Percentiles rank a stretch among this genome's conserved stretches.
phyloP scores from a whole-genome alignment of 1,139 yeast genomes.

The Candida labiduridarum region DNA sequence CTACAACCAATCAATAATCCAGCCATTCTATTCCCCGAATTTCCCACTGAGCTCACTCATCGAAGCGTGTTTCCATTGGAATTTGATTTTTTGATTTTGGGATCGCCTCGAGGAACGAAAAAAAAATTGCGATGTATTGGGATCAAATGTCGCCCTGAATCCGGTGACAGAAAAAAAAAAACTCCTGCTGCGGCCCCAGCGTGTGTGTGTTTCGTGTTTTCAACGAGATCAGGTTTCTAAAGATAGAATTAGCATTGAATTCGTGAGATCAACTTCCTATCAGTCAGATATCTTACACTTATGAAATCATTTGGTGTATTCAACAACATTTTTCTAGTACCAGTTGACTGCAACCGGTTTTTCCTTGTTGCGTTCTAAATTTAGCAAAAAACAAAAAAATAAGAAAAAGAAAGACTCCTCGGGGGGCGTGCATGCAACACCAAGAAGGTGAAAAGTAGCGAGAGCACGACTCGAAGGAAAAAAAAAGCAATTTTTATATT shows the following conservation, averaged over 20 bases:
- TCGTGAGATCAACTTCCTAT: no score
- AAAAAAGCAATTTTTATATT: conserved; percentile 7
- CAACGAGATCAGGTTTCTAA: no score
- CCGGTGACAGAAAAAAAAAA: not conserved
- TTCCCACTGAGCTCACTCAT: not conserved
- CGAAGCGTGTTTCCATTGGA: not conserved
- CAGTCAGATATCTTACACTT: no score
- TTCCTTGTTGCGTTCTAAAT: conserved; percentile 2
- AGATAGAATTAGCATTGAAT: no score
- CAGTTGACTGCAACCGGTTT: not conserved
- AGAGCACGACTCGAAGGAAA: not conserved
- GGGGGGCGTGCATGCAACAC: conserved; percentile 1
- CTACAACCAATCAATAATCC: not conserved
- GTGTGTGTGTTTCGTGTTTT: not conserved
- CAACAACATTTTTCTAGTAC: not conserved
- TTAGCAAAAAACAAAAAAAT: not conserved
- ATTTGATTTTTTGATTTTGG: not conserved
- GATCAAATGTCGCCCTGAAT: not conserved
- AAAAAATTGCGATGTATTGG: not conserved
- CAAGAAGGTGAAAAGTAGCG: not conserved
- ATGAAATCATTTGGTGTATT: no score
- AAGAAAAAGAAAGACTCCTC: not conserved
- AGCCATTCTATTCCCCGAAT: not conserved
- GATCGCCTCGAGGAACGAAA: not conserved
- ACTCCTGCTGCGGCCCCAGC: not conserved